A percentile compares a stretch with the other conserved stretches of the same genome.
These are phyloP conservation scores for Naegleria gruberi DNA, from an alignment of 208 protist genomes.

Conservation along the genomic window DNA sequence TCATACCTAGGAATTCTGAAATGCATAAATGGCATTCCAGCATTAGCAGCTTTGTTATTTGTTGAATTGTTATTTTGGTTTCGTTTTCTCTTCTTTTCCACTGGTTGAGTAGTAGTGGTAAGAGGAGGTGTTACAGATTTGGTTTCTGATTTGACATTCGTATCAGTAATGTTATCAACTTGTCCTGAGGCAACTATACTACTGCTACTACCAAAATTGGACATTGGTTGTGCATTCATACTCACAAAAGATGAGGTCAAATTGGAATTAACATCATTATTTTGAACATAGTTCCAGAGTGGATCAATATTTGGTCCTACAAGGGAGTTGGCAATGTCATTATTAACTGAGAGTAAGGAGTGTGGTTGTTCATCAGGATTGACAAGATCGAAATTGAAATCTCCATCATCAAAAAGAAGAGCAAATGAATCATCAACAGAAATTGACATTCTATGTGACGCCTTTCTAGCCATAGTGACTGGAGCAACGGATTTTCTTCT, in stretches of 20 bases:
- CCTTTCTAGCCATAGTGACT: not conserved
- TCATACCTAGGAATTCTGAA: conserved; percentile 26
- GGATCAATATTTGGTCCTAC: not conserved
- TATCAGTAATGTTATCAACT: not conserved
- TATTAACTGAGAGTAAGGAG: not conserved
- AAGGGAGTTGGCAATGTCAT: not conserved
- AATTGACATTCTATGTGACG: not conserved
- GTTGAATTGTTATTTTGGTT: not conserved
- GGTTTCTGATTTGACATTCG: not conserved
- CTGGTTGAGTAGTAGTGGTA: not conserved
- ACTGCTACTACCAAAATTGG: not conserved
- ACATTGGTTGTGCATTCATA: not conserved
- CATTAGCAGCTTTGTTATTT: not conserved
- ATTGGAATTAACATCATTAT: not conserved
- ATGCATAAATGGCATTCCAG: conserved; percentile 1
- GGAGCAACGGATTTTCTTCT: not conserved
- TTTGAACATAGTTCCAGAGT: not conserved
- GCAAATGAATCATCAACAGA: not conserved
- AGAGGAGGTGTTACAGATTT: not conserved
- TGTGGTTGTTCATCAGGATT: not conserved
- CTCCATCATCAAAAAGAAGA: not conserved
- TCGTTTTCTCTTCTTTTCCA: conserved; percentile 5
- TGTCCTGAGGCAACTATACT: not conserved
- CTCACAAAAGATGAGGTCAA: not conserved
- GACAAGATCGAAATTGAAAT: not conserved